phyloP scores from a whole-genome alignment of 805 yeast species.

The Schwanniomyces sp. region DNA sequence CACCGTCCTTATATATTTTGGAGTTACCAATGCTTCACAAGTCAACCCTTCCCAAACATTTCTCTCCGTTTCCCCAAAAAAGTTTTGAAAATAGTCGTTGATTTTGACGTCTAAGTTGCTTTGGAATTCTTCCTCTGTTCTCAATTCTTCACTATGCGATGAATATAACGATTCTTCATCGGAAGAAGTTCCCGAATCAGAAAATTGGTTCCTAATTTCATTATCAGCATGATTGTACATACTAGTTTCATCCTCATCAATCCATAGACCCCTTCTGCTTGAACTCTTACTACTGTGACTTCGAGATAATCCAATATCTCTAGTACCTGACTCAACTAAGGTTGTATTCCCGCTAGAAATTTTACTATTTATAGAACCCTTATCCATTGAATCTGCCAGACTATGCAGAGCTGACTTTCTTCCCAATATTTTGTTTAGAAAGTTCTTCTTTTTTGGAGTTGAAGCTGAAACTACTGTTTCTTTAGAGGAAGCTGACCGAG shows the following conservation, averaged over 20 bases:
- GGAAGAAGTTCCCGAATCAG: not conserved
- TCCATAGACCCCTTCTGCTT: conserved; percentile 5
- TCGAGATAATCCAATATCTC: not conserved
- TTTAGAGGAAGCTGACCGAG: not conserved
- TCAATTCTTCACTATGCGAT: not conserved
- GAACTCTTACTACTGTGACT: not conserved
- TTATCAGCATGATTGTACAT: conserved; percentile 24
- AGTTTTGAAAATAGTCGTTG: conserved; percentile 8
- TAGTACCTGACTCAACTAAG: not conserved
- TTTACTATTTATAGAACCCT: not conserved
- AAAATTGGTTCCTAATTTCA: conserved; percentile 8
- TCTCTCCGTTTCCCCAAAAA: not conserved
- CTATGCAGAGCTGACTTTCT: conserved; percentile 8
- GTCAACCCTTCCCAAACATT: conserved; percentile 30
- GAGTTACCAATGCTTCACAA: conserved; percentile 43
- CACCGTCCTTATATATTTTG: conserved; percentile 55
- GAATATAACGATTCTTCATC: conserved; percentile 3
- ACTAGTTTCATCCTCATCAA: conserved; percentile 23
- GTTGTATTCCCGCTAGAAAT: not conserved
- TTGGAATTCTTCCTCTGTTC: conserved; percentile 1
- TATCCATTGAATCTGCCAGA: not conserved
- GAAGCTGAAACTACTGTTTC: not conserved
- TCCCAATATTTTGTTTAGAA: conserved; percentile 12
- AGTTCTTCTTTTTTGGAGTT: conserved; percentile 8
- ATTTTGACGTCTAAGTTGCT: not conserved